Evolutionary conservation across 2,329 filamentous ascomycete genomes (phyloP).

Genomic region (Xylaria digitata): DNA sequence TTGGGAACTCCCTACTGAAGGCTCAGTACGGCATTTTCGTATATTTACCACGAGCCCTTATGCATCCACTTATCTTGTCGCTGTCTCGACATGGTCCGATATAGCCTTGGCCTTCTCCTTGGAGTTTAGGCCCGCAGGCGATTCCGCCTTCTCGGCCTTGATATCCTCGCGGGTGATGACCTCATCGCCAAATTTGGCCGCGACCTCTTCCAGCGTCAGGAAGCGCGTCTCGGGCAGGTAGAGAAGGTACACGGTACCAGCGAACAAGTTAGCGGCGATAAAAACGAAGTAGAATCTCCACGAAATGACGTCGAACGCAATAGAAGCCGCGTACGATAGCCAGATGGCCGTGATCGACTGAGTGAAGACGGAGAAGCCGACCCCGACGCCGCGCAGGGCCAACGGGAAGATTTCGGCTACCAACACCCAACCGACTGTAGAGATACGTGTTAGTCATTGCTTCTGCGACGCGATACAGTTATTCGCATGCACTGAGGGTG

Average conservation of each 20-base stretch:
- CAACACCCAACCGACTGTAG: constrained; percentile 47
- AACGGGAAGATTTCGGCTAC: constrained; percentile 48
- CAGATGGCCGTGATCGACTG: constrained; percentile 50
- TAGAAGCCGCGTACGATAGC: constrained; percentile 46
- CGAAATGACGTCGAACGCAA: constrained; percentile 47
- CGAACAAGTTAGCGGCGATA: constrained; percentile 49
- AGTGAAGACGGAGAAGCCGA: constrained; percentile 46
- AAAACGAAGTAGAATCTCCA: constrained; percentile 53
- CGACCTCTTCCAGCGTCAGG: constrained; percentile 51
- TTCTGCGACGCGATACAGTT: neutral
- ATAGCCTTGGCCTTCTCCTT: constrained; percentile 4
- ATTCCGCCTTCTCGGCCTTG: neutral
- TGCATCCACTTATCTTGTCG: constrained; percentile 5
- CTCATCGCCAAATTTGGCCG: constrained; percentile 50
- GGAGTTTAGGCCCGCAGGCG: neutral
- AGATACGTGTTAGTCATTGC: constrained; percentile 10
- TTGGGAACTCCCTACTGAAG: neutral
- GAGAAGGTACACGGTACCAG: constrained; percentile 49
- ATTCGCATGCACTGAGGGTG: neutral
- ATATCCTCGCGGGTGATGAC: constrained; percentile 22
- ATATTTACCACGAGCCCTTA: neutral
- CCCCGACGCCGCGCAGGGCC: constrained; percentile 45
- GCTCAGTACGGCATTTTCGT: neutral
- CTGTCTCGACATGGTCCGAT: constrained; percentile 13
- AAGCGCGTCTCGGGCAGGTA: constrained; percentile 52